phyloP scores from a whole-genome alignment of 495 filamentous ascomycete species.

The Podospora pseudopauciseta region DNA sequence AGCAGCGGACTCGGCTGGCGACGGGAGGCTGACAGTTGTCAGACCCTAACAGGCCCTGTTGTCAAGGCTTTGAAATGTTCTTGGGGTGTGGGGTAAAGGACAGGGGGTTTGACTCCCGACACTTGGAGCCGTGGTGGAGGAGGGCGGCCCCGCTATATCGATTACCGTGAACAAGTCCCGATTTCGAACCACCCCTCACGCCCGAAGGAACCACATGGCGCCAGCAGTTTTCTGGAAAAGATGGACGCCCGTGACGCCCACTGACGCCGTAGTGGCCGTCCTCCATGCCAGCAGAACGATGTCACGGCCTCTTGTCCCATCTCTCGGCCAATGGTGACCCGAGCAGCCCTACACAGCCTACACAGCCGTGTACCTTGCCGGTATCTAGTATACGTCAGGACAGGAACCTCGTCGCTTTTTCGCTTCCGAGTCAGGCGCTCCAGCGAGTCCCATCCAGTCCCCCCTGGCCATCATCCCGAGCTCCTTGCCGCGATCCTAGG shows the following conservation, averaged over 20 bases:
- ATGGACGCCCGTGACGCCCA: not conserved
- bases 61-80: not conserved
- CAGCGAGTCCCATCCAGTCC: constrained; percentile 10
- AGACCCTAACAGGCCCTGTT: not conserved
- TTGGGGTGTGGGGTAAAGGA: not conserved
- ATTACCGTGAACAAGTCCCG: constrained; percentile 43
- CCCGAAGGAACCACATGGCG: constrained; percentile 4
- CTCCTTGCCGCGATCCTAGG: constrained; percentile 26
- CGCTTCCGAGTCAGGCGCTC: constrained; percentile 9
- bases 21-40: not conserved
- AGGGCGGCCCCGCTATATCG: constrained; percentile 38
- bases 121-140: constrained; percentile 24
- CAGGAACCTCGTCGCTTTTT: constrained; percentile 8
- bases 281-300: not conserved
- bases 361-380: not conserved
- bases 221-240: constrained; percentile 17
- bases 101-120: constrained; percentile 16
- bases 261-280: too few species aligned
- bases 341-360: not conserved
- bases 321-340: not conserved
- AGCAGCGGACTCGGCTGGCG: not conserved
- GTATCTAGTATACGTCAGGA: not conserved
- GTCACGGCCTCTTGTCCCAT: not conserved
- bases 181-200: constrained; percentile 25
- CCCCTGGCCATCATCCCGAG: constrained; percentile 23